phyloP scores from a whole-genome alignment of 2,329 filamentous ascomycete species.

The Claviceps citrina region DNA sequence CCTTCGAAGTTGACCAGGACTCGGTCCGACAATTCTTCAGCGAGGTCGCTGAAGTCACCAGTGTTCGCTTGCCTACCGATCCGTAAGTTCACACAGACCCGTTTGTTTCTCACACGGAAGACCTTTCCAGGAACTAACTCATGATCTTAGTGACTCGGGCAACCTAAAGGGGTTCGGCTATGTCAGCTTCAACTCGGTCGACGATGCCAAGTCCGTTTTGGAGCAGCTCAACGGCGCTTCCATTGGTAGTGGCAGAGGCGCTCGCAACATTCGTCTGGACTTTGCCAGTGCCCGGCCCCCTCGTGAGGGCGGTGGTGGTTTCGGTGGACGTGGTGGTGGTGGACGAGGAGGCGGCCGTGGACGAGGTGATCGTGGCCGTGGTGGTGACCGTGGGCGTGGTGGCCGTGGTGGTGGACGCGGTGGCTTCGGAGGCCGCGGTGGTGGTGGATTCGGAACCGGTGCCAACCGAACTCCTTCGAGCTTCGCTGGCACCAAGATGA shows the following conservation, averaged over 20 bases:
- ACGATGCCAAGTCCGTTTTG: constrained; percentile 67
- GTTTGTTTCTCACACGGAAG: neutral
- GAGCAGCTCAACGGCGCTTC: constrained; percentile 52
- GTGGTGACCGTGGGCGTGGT: constrained; percentile 25
- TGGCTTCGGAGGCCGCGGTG: constrained; percentile 26
- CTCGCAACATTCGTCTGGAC: constrained; percentile 69
- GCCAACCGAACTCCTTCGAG: constrained; percentile 27
- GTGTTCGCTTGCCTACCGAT: constrained; percentile 79
- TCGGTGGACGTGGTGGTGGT: constrained; percentile 36
- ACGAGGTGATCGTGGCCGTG: constrained; percentile 20
- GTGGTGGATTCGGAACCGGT: constrained; percentile 37
- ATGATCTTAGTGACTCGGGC: constrained; percentile 63
- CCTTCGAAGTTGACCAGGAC: constrained; percentile 70
- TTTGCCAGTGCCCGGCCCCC: constrained; percentile 54
- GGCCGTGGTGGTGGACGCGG: constrained; percentile 35
- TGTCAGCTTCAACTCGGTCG: constrained; percentile 65
- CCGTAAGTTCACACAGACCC: constrained; percentile 31
- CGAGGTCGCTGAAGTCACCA: constrained; percentile 54
- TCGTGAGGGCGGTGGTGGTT: constrained; percentile 35
- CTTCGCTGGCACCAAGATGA: constrained; percentile 61
- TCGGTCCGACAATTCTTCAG: constrained; percentile 58
- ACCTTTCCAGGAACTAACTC: too few relatives aligned
- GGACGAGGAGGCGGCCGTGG: constrained; percentile 30
- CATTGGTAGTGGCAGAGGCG: constrained; percentile 47
- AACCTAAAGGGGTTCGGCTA: constrained; percentile 88